Percentiles rank a stretch among this genome's conserved stretches.
Evolutionary conservation across 257 asterid species (phyloP).

Genomic region (Solanum paucissectum): DNA sequence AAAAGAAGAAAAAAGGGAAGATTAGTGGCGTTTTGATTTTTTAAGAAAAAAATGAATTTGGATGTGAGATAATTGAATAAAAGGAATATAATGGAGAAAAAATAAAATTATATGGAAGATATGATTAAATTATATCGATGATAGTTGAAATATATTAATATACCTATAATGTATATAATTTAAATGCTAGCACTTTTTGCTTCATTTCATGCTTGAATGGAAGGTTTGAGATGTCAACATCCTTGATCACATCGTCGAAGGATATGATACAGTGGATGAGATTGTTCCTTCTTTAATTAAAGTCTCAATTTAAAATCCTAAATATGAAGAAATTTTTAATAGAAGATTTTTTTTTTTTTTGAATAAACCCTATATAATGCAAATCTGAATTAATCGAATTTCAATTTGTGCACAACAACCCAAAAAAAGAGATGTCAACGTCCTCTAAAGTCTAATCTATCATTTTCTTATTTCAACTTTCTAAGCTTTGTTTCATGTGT

Average conservation of each 20-base stretch:
- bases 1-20: background rate
- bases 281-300: no score
- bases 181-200: background rate
- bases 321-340: no score
- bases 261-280: rapidly evolving
- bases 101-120: background rate
- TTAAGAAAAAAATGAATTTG: background rate
- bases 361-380: no score
- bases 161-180: background rate
- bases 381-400: no score
- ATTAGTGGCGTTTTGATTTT: background rate
- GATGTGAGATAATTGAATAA: background rate
- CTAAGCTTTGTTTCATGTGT: background rate
- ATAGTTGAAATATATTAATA: background rate
- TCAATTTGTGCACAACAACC: no score
- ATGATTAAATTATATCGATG: background rate
- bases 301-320: rapidly evolving
- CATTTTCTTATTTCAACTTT: no score
- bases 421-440: no score
- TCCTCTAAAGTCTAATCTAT: background rate
- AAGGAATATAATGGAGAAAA: background rate
- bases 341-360: no score
- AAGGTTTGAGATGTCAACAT: background rate
- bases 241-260: no score
- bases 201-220: background rate